Base-by-base conservation (phyloP, 768 basidiomycete species). In the Trametes gibbosa region DNA sequence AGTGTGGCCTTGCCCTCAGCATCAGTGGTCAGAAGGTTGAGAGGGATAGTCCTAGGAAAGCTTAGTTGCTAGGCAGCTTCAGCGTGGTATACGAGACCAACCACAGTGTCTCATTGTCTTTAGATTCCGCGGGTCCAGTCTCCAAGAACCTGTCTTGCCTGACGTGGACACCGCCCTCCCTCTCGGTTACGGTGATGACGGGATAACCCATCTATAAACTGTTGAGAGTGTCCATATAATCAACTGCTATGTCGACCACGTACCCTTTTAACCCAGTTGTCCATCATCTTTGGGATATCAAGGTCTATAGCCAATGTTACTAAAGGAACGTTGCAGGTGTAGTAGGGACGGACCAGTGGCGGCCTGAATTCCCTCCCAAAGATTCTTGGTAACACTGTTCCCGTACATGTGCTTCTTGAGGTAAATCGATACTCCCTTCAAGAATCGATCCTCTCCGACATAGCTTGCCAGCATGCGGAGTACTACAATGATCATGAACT, bases 71-170 rank as follows among this genome's bases (percentile, higher is more conserved):
- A 45, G 12, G 43, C 43, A 21, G 1, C 8, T 14, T 7, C 43
- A 24, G 10, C 23, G 2, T 21, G 3, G 9, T 10, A 32, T 8
- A 19, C 5, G 13, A 4, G 17, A 35, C 50, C 10, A 5, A 89
- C 95, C 95, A 98, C 58, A 92, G 79, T 1, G 91, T 95, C 71
- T 92, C 77, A 66, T 97, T 93, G 59, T 97, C 91, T 69, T 91
- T 84, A 10, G 84, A 82, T 66, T 86, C 84, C 9, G 84, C 85
- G 61, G 81, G 81, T 0, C 94, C 95, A 0, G 87, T 90, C 69
- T 92, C 89, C 47, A 98, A 77, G 81, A 97, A 98, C 19, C 97
- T 82, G 70, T 97, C 91, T 74, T 98, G 97, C 34, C 86, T 84
- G 53, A 98, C 79, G 56, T 78, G 80, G 65, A 99, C 85, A 10